Conservation (phyloP, 176 grass and related monocot species). For the Eragrostis curvula region DNA sequence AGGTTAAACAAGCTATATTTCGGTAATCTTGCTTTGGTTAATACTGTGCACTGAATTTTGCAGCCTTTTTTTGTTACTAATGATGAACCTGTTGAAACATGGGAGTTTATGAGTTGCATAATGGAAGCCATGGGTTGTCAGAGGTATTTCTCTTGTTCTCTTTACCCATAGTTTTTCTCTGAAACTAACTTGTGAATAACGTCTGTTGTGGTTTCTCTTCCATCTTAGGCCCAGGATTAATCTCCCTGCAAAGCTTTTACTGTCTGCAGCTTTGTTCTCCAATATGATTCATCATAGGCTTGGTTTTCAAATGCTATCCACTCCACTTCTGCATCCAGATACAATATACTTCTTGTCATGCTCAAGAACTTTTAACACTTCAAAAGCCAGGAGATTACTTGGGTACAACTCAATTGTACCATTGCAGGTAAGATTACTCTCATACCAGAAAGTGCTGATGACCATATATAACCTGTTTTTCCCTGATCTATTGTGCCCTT, state of each 20-base stretch:
- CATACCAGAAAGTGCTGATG: neutral
- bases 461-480: constrained; percentile 25
- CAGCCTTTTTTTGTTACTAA: constrained; percentile 96
- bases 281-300: constrained; percentile 51
- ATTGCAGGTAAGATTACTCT: constrained; percentile 71
- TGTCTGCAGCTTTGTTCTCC: constrained; percentile 43
- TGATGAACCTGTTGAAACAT: constrained; percentile 68
- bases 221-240: constrained; percentile 72
- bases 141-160: constrained; percentile 59
- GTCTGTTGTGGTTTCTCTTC: constrained; percentile 44
- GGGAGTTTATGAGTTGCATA: constrained; percentile 88
- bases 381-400: constrained; percentile 73
- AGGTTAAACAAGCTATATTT: constrained; percentile 6
- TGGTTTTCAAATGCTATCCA: constrained; percentile 47
- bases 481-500: constrained; percentile 20
- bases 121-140: constrained; percentile 80
- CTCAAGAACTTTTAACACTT: constrained; percentile 84
- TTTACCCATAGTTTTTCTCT: neutral
- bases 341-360: constrained; percentile 64
- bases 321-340: constrained; percentile 53
- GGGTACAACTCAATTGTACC: constrained; percentile 75
- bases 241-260: constrained; percentile 71
- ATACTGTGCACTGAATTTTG: constrained; percentile 7
- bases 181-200: constrained; percentile 41
- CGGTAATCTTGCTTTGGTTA: constrained; percentile 29